Percentiles rank a stretch among this genome's conserved stretches.
These are phyloP conservation scores for Linnemannia zychae DNA, from an alignment of 192 early-diverging fungal genomes.

Conservation along the genomic window DNA sequence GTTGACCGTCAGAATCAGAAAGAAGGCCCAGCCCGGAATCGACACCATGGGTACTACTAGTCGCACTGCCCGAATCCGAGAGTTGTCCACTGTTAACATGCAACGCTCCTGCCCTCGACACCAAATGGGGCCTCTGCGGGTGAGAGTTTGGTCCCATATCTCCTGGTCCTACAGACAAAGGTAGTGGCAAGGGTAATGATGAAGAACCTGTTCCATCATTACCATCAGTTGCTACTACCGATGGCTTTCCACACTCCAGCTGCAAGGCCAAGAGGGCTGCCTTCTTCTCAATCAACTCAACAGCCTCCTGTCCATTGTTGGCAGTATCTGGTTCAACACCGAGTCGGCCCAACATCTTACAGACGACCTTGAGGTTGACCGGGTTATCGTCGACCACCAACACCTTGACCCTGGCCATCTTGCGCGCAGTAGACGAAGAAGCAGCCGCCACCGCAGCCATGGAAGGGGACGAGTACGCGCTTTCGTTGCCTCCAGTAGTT, in stretches of 20 bases:
- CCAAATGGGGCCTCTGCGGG: not conserved
- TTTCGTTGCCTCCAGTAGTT: not conserved
- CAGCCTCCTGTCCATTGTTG: conserved; percentile 57
- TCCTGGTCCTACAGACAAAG: not conserved
- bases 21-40: not conserved
- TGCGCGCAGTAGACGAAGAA: conserved; percentile 24
- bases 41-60: not conserved
- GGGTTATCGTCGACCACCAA: conserved; percentile 66
- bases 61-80: not conserved
- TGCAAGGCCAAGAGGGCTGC: conserved; percentile 23
- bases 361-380: conserved; percentile 58
- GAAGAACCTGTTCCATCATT: not conserved
- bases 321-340: conserved; percentile 49
- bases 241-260: not conserved
- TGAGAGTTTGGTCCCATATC: not conserved
- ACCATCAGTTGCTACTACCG: not conserved
- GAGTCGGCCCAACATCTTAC: conserved; percentile 48
- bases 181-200: not conserved
- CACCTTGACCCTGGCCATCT: conserved; percentile 41
- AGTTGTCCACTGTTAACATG: not conserved
- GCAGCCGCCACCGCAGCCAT: conserved; percentile 39
- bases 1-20: not conserved
- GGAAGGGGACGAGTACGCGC: conserved; percentile 25
- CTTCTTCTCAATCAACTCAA: conserved; percentile 55
- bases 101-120: not conserved